These are phyloP conservation scores for Ceratocystis variospora DNA, from an alignment of 2,329 filamentous ascomycete genomes.

Conservation along the genomic window DNA sequence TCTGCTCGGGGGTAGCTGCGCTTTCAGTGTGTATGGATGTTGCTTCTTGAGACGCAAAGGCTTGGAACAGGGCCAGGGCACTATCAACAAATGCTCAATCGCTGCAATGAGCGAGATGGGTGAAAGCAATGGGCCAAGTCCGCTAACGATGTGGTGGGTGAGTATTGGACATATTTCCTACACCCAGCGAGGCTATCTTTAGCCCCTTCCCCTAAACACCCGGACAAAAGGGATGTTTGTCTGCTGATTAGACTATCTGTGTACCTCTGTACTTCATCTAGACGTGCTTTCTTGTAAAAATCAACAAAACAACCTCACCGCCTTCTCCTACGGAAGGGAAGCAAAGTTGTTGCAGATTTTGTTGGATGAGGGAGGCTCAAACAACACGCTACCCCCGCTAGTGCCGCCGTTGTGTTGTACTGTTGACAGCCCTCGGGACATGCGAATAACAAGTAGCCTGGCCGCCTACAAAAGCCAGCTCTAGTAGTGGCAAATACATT, in stretches of 20 bases:
- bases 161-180: neutral
- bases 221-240: neutral
- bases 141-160: neutral
- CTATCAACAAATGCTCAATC: neutral
- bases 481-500: neutral
- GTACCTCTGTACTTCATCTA: neutral
- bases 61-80: neutral
- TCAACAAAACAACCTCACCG: neutral
- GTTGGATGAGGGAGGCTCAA: neutral
- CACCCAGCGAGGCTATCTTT: neutral
- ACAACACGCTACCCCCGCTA: neutral
- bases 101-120: neutral
- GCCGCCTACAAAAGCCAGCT: neutral
- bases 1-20: neutral
- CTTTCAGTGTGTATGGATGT: neutral
- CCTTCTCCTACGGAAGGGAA: neutral
- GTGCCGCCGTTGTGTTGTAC: neutral
- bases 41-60: neutral
- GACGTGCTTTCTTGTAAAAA: too few species aligned
- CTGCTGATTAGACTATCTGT: neutral
- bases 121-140: neutral
- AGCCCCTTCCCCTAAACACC: neutral
- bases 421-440: neutral
- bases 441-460: neutral
- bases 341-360: neutral